Evolutionary conservation across 441 rosid genomes (phyloP), one percentile per base, ranked within the genome.

Genomic region (Kokia cookei): DNA sequence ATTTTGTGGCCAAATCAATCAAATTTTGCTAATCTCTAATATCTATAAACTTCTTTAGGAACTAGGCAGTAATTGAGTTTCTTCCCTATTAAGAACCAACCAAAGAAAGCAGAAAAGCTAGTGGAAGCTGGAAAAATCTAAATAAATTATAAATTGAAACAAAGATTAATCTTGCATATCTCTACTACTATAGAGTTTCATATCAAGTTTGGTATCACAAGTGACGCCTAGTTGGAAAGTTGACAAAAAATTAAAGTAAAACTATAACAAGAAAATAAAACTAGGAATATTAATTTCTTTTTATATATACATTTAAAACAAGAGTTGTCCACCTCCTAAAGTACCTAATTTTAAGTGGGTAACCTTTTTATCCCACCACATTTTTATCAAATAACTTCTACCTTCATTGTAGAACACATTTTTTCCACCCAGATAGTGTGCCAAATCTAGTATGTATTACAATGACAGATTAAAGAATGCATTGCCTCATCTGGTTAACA

Each of bases 71-170:
- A 51, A 69, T 51, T 29, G 17, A 32, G 61, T 17, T 50, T 69
- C 45, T 69, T 69, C 40, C 72, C 26, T n/a, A 69, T 35, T 57
- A 48, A 48, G 59, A 50, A 67, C 71, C 71, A 66, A 68, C 12
- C 40, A 29, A n/a, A 51, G n/a, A 29, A 17, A 50, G 58, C 71
- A 67, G 59, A 51, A 68, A 68, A 68, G 43, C 60, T 68, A 32
- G 26, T n/a, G 72, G 60, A 51, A 27, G n/a, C 13, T 5, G 60
- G 27, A 10, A 68, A 68, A 50, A 50, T 27, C 24, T 50, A 12
- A 24, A 65, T 13, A 45, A 42, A 19, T 64, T 42, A 40, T 42
- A 19, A 64, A 42, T 42, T 64, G 45, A 47, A 65, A 14, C 40
- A 45, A 65, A 66, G 2, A 66, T 66, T 66, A 66, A 45, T 65